phyloP scores from a whole-genome alignment of 495 filamentous ascomycete genomes.

The Hypomontagnella monticulosa region DNA sequence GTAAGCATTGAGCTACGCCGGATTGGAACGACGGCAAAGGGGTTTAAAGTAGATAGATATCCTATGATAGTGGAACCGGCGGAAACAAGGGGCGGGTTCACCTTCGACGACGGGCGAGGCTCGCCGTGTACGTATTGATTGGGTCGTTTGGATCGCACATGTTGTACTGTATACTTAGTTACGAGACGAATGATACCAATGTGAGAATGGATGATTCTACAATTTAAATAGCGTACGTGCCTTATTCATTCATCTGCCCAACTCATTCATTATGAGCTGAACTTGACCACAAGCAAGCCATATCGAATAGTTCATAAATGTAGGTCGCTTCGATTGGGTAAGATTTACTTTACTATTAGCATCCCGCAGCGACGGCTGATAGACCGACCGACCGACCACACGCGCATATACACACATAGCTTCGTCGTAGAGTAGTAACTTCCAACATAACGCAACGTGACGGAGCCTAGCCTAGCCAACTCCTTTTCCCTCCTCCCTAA shows the following conservation, averaged over 20 bases:
- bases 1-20: conserved; percentile 41
- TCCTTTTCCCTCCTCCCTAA: too few species aligned
- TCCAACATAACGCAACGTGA: too few species aligned
- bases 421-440: background rate
- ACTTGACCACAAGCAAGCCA: too few species aligned
- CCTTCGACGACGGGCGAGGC: background rate
- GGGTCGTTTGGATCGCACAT: conserved; percentile 28
- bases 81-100: background rate
- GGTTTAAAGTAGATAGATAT: background rate
- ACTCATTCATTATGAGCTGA: too few species aligned
- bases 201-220: conserved; percentile 9
- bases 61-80: background rate
- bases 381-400: background rate
- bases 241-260: too few species aligned
- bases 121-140: conserved; percentile 1
- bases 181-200: conserved; percentile 35
- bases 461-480: too few species aligned
- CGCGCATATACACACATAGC: background rate
- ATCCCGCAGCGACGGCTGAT: background rate
- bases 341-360: conserved; percentile 15
- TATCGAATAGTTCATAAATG: too few species aligned
- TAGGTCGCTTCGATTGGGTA: background rate
- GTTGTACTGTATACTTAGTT: conserved; percentile 24
- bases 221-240: too few species aligned
- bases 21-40: background rate